phyloP scores from a whole-genome alignment of 78 protist species.

The Dictyostelium intermedium region DNA sequence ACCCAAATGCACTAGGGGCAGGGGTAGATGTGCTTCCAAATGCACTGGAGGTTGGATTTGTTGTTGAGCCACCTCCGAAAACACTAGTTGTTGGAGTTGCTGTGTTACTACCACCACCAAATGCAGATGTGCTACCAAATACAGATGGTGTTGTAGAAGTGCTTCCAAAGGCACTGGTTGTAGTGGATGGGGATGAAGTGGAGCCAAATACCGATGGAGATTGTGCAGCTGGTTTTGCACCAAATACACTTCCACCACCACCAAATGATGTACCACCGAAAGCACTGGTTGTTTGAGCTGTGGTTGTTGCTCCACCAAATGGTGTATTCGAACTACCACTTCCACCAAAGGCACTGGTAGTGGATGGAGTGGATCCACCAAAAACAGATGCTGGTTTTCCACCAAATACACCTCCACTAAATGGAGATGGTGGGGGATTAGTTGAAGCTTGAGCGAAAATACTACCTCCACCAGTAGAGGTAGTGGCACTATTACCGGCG shows the following conservation, averaged over 20 bases:
- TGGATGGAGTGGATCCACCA: not conserved
- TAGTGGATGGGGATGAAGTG: not conserved
- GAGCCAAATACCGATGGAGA: not conserved
- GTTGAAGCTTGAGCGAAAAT: not conserved
- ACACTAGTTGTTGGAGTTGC: not conserved
- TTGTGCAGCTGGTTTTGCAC: not conserved
- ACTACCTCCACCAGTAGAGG: not conserved
- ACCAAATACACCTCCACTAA: not conserved
- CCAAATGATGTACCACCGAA: not conserved
- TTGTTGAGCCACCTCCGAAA: not conserved
- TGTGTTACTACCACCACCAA: not conserved
- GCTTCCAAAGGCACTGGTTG: conserved; percentile 17
- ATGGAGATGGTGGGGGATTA: not conserved
- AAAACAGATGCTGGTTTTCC: not conserved
- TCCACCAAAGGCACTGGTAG: not conserved
- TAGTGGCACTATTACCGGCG: not conserved
- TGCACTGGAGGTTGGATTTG: not conserved
- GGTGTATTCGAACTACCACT: not conserved
- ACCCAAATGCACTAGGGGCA: not conserved
- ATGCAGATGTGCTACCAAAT: conserved; percentile 14
- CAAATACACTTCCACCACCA: not conserved
- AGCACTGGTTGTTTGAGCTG: not conserved
- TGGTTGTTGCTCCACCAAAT: not conserved
- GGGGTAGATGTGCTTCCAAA: not conserved
- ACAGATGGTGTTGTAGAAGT: not conserved